Evolutionary conservation across 2,329 filamentous ascomycete genomes (phyloP).

Genomic region (Venturia pyrina): DNA sequence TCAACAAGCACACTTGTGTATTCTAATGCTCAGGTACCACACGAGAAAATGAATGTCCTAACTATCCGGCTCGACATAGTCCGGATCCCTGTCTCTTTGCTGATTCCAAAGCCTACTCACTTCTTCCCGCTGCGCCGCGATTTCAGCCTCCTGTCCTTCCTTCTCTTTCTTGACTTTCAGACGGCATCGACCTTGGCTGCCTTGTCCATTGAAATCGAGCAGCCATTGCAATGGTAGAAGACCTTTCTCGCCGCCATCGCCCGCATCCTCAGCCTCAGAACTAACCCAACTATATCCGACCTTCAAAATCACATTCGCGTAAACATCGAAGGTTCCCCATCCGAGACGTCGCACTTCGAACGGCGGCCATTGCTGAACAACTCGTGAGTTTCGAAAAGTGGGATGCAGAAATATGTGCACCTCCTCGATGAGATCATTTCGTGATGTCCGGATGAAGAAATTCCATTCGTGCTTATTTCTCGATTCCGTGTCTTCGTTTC

Average conservation of each 20-base stretch:
- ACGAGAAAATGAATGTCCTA: not conserved
- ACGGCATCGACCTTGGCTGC: constrained; percentile 30
- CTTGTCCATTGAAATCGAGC: constrained; percentile 31
- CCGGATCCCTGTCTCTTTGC: constrained; percentile 3
- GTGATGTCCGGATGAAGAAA: constrained; percentile 35
- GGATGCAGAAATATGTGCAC: constrained; percentile 34
- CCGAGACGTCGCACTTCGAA: constrained; percentile 32
- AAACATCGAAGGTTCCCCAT: constrained; percentile 34
- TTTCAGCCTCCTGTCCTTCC: constrained; percentile 19
- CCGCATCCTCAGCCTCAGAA: constrained; percentile 25
- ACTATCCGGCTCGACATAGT: not conserved
- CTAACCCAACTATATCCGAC: constrained; percentile 34
- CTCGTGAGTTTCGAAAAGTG: constrained; percentile 29
- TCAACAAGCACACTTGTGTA: too few relatives aligned
- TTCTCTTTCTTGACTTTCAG: constrained; percentile 30
- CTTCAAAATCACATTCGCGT: constrained; percentile 31
- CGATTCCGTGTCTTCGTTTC: constrained; percentile 16
- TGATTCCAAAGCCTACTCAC: not conserved
- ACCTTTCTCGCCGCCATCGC: constrained; percentile 23
- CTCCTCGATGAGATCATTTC: constrained; percentile 34
- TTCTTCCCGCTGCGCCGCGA: constrained; percentile 14
- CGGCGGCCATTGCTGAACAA: constrained; percentile 27
- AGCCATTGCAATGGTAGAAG: constrained; percentile 32
- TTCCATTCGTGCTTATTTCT: constrained; percentile 35
- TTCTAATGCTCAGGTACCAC: too few relatives aligned